Evolutionary conservation across 1,139 yeast species (phyloP).

Genomic region (Zygosaccharomyces sapae): DNA sequence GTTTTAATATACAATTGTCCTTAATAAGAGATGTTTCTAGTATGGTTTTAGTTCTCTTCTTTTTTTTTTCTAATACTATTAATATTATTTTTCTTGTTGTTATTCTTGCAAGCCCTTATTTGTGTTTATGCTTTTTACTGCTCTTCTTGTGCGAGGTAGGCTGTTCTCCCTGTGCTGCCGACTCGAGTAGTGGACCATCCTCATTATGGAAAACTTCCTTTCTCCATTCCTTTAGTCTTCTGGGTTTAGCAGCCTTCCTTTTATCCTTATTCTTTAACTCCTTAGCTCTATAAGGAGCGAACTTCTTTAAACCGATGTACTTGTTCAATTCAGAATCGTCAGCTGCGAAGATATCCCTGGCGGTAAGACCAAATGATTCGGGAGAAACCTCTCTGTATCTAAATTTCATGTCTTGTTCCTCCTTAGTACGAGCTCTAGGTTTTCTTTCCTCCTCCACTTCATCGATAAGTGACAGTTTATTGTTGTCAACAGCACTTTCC

Average conservation of each 20-base stretch:
- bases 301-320: conserved; percentile 81
- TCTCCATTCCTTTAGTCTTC: conserved; percentile 85
- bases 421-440: conserved; percentile 38
- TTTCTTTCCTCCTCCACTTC: conserved; percentile 58
- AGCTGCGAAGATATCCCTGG: conserved; percentile 85
- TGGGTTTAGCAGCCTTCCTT: conserved; percentile 78
- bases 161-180: not conserved
- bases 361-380: conserved; percentile 79
- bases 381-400: conserved; percentile 94
- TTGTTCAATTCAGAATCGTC: conserved; percentile 82
- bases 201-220: conserved; percentile 68
- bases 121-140: conserved; percentile 1
- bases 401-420: conserved; percentile 51
- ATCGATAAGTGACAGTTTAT: conserved; percentile 46
- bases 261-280: conserved; percentile 74
- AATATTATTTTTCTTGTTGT: no score
- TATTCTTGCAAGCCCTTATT: conserved; percentile 1
- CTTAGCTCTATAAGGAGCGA: conserved; percentile 85
- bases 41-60: not conserved
- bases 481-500: conserved; percentile 61
- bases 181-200: conserved; percentile 40
- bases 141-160: conserved; percentile 1
- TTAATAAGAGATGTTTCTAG: no score
- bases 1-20: no score
- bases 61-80: not conserved